Conservation (phyloP, 169 alveolate genomes). For the Cryptosporidium muris region DNA sequence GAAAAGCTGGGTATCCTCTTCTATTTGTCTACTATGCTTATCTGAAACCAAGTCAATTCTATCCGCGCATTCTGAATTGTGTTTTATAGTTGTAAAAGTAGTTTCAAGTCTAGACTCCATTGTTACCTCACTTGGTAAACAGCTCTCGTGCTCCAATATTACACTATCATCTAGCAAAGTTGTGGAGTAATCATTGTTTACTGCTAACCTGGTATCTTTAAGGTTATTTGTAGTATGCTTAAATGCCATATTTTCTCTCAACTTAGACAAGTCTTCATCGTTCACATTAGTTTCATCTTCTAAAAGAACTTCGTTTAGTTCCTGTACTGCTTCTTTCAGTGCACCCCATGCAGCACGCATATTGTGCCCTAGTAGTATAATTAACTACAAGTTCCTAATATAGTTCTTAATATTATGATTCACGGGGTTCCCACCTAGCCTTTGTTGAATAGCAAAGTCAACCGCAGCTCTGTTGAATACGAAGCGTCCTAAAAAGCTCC, state of each 20-base stretch:
- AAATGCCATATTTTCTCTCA: neutral
- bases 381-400: neutral
- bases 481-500: neutral
- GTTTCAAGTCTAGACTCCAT: neutral
- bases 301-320: conserved; percentile 49
- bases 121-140: neutral
- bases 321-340: conserved; percentile 68
- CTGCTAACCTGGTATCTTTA: neutral
- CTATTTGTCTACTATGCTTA: no score
- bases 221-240: neutral
- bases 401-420: neutral
- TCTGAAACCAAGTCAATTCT: no score
- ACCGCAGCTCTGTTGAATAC: no score
- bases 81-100: neutral
- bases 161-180: no score
- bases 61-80: neutral
- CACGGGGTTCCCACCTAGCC: no score
- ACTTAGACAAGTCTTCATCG: conserved; percentile 1
- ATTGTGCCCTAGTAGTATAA: neutral
- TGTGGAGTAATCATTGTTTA: neutral
- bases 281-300: conserved; percentile 20
- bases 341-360: conserved; percentile 73
- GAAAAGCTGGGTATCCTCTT: no score
- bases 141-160: neutral
- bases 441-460: no score